These are phyloP conservation scores for Manihot esculenta DNA, from an alignment of 441 rosid species.

Conservation along the genomic window DNA sequence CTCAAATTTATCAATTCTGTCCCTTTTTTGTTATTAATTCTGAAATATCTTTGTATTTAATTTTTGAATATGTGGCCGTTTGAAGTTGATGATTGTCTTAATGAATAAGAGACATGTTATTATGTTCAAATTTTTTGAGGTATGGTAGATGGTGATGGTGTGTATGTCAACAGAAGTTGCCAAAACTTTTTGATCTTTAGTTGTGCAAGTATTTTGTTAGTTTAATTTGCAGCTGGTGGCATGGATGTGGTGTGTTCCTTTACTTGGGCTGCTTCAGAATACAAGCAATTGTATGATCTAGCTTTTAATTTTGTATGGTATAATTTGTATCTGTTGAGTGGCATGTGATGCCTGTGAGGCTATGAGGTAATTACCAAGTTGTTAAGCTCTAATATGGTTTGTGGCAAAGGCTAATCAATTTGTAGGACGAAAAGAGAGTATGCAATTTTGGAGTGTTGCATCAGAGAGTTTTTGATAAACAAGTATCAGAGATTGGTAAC, in stretches of 20 bases:
- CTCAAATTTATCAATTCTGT: conserved; percentile 11
- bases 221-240: conserved; percentile 2
- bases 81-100: background rate
- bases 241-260: background rate
- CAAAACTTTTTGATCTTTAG: background rate
- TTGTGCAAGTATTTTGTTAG: background rate
- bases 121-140: background rate
- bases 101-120: background rate
- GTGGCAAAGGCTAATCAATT: background rate
- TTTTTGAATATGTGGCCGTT: background rate
- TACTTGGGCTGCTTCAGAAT: background rate
- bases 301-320: background rate
- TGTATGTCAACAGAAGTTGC: background rate
- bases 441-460: background rate
- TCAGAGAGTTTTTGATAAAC: background rate
- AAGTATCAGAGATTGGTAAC: background rate
- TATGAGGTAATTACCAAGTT: background rate
- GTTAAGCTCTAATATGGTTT: background rate
- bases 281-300: background rate
- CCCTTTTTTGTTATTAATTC: no score
- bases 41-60: background rate
- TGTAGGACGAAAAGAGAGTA: background rate
- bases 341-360: background rate
- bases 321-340: background rate
- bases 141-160: background rate